Base-by-base conservation (phyloP, 495 filamentous ascomycete genomes). In the Cercophora scortea region DNA sequence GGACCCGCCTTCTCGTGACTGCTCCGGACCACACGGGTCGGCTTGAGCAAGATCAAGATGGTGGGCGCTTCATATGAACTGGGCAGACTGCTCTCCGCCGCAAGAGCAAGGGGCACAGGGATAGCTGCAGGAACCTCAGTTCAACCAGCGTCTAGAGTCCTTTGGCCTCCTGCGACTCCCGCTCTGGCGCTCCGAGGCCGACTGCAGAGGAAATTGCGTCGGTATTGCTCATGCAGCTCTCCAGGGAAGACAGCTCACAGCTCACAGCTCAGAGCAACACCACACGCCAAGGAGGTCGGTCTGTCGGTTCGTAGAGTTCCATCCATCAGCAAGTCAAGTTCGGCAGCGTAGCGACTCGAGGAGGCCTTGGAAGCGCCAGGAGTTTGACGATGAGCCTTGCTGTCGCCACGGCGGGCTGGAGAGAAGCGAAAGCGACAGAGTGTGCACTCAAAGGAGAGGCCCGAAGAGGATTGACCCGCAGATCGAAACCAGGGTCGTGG, bases 31-130 rank as follows among this genome's bases (percentile, higher is more conserved):
- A 25, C 25, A 25, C 25, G 25, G 25, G 25, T 25, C 25, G 25
- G 25, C 25, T 25, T 25, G 25, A 25, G 25, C 25, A 25, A 25
- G 17, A 17, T 32, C 35, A 47, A 40, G 51, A 54, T 55, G 59
- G 59, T 57, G 59, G 47, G 46, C 32, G 61, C 47, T 64, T 64
- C 56, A 64, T 64, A 51, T 64, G 50, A 34, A 38, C 49, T 54
- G 47, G 48, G 53, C 53, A 59, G 52, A 38, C 51, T 50, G 34
- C n/a, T n/a, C n/a, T n/a, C n/a, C n/a, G n/a, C n/a, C n/a, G n/a
- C n/a, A 33, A 46, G 13, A 49, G 46, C 32, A 50, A 16, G 32
- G 39, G 32, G 42, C 43, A 60, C 50, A 51, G 50, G 51, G 49
- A 58, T 55, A 41, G 48, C 56, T 57, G 60, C 57, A 61, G 58